Evolutionary conservation across 176 grass and related monocot genomes (phyloP), one percentile per base, ranked within the genome.

Genomic region (Poa annua): DNA sequence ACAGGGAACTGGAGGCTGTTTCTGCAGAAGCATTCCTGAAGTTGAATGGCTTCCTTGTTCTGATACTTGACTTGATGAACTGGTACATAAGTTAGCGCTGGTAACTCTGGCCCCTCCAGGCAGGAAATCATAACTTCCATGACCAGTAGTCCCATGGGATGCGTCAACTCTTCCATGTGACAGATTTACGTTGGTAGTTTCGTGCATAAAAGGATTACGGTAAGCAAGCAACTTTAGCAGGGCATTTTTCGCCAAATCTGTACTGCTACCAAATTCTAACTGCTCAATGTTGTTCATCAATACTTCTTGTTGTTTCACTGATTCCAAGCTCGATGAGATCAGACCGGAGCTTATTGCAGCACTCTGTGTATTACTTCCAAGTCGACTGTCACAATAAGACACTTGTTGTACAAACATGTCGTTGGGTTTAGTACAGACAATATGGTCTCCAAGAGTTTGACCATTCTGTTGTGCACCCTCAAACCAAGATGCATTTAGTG

Each of bases 401-500:
- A 15, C 17, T 76, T 90, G 85, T 55, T 76, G 78, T 16, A 35
- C 7, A 29, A 79, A 48, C 32, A 83, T 85, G 61, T 42, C 20
- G 24, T 88, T 83, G 85, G 75, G 66, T 56, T 81, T 85, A 20
- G 64, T 39, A 76, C 67, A 78, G 26, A 81, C 38, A 45, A 39
- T n/a, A 17, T 88, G 71, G 7, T 86, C 80, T 74, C 84, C 77
- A 81, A 59, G 32, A 80, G 72, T 42, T 29, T 4, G 63, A 63
- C 59, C 77, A 82, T 75, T 85, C 71, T 78, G 81, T 50, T 90
- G 84, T 3, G 42, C 72, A 85, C 50, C 66, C 85, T 87, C 84
- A 82, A 79, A 85, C 45, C 61, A 89, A 88, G 68, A 86, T 77
- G 77, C 38, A 88, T 73, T 76, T 51, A 54, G 42, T 76, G 53